Base-by-base conservation (phyloP, 495 filamentous ascomycete genomes). In the Xylaria telfairii region DNA sequence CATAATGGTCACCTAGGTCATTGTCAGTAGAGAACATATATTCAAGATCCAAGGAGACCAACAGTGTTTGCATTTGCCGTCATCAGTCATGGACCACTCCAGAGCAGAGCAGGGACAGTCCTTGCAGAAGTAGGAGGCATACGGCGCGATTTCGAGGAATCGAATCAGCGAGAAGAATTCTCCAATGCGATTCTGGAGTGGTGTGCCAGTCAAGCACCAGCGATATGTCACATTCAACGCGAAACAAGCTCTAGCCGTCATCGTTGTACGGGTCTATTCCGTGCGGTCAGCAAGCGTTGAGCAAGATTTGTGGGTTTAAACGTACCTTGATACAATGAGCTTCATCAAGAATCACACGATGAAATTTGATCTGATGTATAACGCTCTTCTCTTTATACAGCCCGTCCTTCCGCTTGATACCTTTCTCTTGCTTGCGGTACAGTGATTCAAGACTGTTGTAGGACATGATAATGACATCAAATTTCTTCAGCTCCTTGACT, bases 81-180 rank as follows among this genome's bases (percentile, higher is more conserved):
- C 83, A 5, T 87, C 85, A 73, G 91, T 81, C 74, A 94, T 89
- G 12, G 85, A 86, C 96, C 96, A 99, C 75, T 98, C 93, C 6
- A 97, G 84, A 28, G 88, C 86, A 47, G 90, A 85, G 76, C 96
- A 99, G 15, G 86, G 74, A 76, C 96, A 99, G 37, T 86, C 80
- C 74, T 92, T 93, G 86, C 96, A 99, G 74, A 96, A 92, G 79
- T 99, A 98, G 79, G 90, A 93, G 3, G 95, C 92, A 78, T 97
- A 98, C 4, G 96, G 96, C 10, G 84, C 85, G 51, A 97, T 86
- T 79, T 95, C 90, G 39, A 99, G 85, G 78, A 99, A 99, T 3
- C 95, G 91, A 41, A 99, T 83, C 4, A 98, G 86, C 4, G 96
- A 97, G 78, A 98, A 98, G 81, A 98, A 96, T 76, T 99, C 96